Evolutionary conservation across 148 eudicot genomes (phyloP).

Genomic region (Chenopodium berlandieri): DNA sequence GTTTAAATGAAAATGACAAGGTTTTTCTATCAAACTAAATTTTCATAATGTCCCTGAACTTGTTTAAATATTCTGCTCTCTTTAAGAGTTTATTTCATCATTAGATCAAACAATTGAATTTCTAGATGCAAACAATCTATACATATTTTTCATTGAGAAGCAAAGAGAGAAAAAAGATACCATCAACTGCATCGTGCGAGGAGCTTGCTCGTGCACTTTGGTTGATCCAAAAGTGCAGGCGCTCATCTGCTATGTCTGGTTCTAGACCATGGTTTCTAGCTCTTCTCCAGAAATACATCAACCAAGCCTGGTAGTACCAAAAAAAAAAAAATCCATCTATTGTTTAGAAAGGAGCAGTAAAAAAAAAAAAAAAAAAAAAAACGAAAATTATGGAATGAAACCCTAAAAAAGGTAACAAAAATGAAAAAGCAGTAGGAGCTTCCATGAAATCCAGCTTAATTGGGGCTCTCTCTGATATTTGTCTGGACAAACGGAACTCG

Average conservation of each 20-base stretch:
- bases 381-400: background rate
- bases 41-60: background rate
- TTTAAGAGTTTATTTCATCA: background rate
- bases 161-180: conserved; percentile 35
- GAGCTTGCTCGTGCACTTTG: conserved; percentile 39
- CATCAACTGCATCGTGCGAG: conserved; percentile 82
- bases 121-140: background rate
- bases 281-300: conserved; percentile 82
- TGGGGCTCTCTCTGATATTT: background rate
- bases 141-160: too few species aligned
- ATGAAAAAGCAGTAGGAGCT: background rate
- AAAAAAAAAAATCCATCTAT: background rate
- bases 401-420: background rate
- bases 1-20: background rate
- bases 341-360: background rate
- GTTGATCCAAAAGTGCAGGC: conserved; percentile 59
- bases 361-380: background rate
- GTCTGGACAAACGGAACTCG: background rate
- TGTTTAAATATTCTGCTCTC: background rate
- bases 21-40: background rate
- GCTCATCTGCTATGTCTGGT: conserved; percentile 72
- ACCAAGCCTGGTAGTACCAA: conserved; percentile 61
- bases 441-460: background rate
- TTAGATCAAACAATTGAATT: background rate
- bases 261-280: conserved; percentile 68